Conservation (phyloP, 176 grass and related monocot species). For the Miscanthus lutarioriparius region DNA sequence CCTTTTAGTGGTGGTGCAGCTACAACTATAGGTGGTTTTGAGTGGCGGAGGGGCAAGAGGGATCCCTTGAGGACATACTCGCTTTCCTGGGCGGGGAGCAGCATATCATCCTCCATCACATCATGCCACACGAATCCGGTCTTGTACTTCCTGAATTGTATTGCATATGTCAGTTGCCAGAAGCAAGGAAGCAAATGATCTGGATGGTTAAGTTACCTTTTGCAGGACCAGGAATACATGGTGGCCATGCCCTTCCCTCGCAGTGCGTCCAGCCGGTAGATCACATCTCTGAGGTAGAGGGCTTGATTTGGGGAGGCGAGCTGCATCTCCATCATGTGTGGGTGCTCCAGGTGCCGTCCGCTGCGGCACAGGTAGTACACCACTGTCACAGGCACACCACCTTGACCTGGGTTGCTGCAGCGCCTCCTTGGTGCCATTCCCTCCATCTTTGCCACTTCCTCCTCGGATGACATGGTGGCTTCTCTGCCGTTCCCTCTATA, state of each 20-base stretch:
- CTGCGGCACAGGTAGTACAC: conserved; percentile 82
- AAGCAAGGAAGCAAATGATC: conserved; percentile 13
- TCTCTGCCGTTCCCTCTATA: neutral
- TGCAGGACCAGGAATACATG: conserved; percentile 96
- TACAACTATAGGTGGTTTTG: conserved; percentile 6
- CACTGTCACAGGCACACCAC: conserved; percentile 49
- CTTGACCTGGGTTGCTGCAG: conserved; percentile 42
- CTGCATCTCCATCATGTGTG: conserved; percentile 82
- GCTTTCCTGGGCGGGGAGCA: conserved; percentile 50
- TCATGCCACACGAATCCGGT: conserved; percentile 86
- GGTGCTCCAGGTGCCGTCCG: conserved; percentile 75
- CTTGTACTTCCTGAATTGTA: conserved; percentile 62
- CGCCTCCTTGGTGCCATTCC: conserved; percentile 17
- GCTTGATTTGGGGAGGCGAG: conserved; percentile 48
- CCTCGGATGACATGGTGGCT: neutral
- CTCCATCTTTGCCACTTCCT: conserved; percentile 28
- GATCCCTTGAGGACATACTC: conserved; percentile 84
- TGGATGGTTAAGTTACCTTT: conserved; percentile 51
- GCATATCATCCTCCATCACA: conserved; percentile 54
- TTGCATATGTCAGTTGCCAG: neutral
- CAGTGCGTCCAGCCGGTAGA: conserved; percentile 57
- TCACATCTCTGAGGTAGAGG: conserved; percentile 84
- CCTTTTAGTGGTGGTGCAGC: neutral
- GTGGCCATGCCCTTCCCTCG: conserved; percentile 74
- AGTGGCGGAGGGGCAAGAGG: conserved; percentile 41